Evolutionary conservation across 176 grass and related monocot species (phyloP).

Genomic region (Calamus simplicifolius): DNA sequence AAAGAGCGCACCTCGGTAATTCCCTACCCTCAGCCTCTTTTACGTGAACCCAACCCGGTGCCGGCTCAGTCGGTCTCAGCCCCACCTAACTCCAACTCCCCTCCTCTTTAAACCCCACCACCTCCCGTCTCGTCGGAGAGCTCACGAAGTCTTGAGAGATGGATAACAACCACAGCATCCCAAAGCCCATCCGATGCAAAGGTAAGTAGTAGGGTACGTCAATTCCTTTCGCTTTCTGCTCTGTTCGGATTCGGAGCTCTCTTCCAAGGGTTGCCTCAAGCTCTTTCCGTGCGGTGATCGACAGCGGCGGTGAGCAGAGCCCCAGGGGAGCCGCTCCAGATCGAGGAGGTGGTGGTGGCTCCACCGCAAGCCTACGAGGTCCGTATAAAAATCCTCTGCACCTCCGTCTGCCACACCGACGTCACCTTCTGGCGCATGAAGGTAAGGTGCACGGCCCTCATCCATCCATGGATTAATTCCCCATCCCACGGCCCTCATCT

Average conservation of each 20-base stretch:
- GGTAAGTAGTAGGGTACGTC: conserved; percentile 19
- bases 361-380: conserved; percentile 51
- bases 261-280: neutral
- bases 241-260: neutral
- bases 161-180: conserved; percentile 4
- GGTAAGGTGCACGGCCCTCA: neutral
- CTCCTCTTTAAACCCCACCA: no score
- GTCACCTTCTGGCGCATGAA: conserved; percentile 47
- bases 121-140: no score
- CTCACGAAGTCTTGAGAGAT: conserved; percentile 10
- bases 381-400: conserved; percentile 56
- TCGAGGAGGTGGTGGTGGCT: conserved; percentile 79
- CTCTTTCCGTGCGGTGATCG: neutral
- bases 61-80: no score
- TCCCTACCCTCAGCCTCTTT: no score
- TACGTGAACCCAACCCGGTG: no score
- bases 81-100: no score
- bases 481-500: neutral
- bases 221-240: neutral
- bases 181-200: conserved; percentile 61
- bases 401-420: conserved; percentile 69
- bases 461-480: neutral
- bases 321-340: conserved; percentile 35
- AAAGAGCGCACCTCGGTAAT: no score
- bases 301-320: conserved; percentile 63